Percentiles rank a stretch among this genome's conserved stretches.
Evolutionary conservation across 2,329 filamentous ascomycete species (phyloP).

Genomic region (Exophiala lecanii-corni): DNA sequence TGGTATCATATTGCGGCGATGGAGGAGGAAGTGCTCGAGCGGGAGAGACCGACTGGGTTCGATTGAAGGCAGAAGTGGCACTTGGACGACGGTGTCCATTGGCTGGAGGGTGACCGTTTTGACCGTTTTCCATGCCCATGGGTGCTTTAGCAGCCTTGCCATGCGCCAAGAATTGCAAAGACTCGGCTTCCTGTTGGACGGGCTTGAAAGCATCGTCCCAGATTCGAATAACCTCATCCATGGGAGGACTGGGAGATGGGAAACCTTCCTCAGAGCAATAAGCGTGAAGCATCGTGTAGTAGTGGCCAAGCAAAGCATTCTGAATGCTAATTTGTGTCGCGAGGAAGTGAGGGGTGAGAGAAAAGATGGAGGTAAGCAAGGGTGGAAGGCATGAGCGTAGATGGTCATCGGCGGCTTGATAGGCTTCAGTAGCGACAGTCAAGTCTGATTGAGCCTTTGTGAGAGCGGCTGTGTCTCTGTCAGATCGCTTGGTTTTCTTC

Average conservation of each 20-base stretch:
- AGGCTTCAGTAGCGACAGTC: slow-evolving; percentile 62
- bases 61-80: slow-evolving; percentile 31
- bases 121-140: slow-evolving; percentile 47
- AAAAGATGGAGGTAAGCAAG: slow-evolving; percentile 66
- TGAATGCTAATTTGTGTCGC: slow-evolving; percentile 69
- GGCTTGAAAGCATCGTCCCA: slow-evolving; percentile 63
- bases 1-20: slow-evolving; percentile 31
- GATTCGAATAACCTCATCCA: slow-evolving; percentile 63
- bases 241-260: slow-evolving; percentile 66
- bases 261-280: slow-evolving; percentile 67
- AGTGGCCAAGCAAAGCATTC: slow-evolving; percentile 69
- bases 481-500: slow-evolving; percentile 64
- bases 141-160: slow-evolving; percentile 62
- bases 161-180: slow-evolving; percentile 57
- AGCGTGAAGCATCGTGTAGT: slow-evolving; percentile 71
- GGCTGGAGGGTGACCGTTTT: slow-evolving; percentile 36
- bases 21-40: slow-evolving; percentile 29
- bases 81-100: slow-evolving; percentile 40
- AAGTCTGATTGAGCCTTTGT: slow-evolving; percentile 69
- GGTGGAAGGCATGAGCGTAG: slow-evolving; percentile 67
- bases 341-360: slow-evolving; percentile 67
- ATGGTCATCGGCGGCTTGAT: slow-evolving; percentile 69
- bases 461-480: slow-evolving; percentile 68
- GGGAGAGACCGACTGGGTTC: slow-evolving; percentile 30
- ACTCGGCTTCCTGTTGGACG: slow-evolving; percentile 62